Percentiles rank a stretch among this genome's conserved stretches.
These are phyloP conservation scores for Ploettnerulaceae sp. DNA, from an alignment of 2,329 filamentous ascomycete species.

Conservation along the genomic window DNA sequence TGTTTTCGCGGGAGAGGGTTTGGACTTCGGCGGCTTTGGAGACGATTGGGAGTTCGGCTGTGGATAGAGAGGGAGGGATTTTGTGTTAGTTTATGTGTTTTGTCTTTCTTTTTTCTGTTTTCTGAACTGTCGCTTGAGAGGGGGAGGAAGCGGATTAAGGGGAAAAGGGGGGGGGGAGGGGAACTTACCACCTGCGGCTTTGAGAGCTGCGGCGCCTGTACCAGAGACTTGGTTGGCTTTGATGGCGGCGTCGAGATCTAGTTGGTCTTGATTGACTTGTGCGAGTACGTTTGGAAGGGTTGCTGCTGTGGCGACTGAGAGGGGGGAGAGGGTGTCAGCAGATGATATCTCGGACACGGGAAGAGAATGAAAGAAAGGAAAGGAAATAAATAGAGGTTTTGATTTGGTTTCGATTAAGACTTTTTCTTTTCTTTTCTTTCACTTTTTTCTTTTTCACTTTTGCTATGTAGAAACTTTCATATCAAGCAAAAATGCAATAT, in stretches of 20 bases:
- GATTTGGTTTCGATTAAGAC: not conserved
- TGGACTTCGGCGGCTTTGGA: conserved; percentile 1
- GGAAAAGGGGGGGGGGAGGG: too few species aligned
- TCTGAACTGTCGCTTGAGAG: too few species aligned
- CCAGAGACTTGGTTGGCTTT: conserved; percentile 43
- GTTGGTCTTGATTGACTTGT: conserved; percentile 47
- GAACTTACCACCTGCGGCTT: conserved; percentile 2
- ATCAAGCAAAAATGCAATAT: not conserved
- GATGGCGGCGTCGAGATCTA: conserved; percentile 44
- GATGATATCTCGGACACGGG: not conserved
- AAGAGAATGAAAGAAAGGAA: not conserved
- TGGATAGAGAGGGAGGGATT: too few species aligned
- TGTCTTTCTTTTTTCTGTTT: too few species aligned
- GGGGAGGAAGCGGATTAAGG: too few species aligned
- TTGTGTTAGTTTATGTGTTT: not conserved
- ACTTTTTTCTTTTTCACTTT: too few species aligned
- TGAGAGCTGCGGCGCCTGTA: conserved; percentile 22
- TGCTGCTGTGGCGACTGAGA: conserved; percentile 40
- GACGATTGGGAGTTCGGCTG: conserved; percentile 1
- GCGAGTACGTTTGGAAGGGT: conserved; percentile 41
- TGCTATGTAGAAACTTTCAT: too few species aligned
- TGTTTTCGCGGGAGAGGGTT: conserved; percentile 3
- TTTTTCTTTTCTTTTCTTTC: conserved; percentile 3
- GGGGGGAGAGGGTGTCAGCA: not conserved
- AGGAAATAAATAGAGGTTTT: not conserved